Conservation (phyloP, 75 land plant species). For the Selaginella tamariscina region DNA sequence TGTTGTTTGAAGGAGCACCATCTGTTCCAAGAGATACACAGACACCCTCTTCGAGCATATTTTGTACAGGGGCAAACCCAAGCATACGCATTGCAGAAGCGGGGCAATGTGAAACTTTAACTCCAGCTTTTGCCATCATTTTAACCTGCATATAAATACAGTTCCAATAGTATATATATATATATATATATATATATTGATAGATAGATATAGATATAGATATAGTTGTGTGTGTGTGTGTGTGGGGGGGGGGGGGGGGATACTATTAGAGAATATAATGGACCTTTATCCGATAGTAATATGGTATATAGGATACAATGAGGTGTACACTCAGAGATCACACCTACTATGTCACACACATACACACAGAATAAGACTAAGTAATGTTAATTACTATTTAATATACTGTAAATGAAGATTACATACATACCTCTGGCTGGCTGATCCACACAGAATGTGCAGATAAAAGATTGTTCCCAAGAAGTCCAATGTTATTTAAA, state of each 20-base stretch:
- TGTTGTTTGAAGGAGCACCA: conserved; percentile 93
- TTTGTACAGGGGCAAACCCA: conserved; percentile 82
- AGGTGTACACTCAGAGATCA: no score
- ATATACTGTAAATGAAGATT: not conserved
- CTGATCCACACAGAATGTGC: conserved; percentile 92
- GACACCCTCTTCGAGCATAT: conserved; percentile 63
- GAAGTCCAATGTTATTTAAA: conserved; percentile 58
- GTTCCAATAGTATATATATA: no score
- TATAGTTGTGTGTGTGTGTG: no score
- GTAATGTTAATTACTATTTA: no score
- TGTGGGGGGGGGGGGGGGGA: no score
- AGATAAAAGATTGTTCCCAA: conserved; percentile 60
- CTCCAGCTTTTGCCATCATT: conserved; percentile 49
- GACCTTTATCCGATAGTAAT: no score
- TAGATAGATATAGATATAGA: no score
- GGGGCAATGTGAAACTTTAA: conserved; percentile 97
- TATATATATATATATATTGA: no score
- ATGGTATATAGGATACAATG: no score
- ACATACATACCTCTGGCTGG: conserved; percentile 44
- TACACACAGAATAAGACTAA: no score
- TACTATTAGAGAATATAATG: no score
- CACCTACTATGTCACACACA: no score
- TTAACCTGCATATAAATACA: conserved; percentile 33
- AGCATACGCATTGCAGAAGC: conserved; percentile 97
- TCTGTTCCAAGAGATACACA: conserved; percentile 97